These are phyloP conservation scores for Bruguiera hainesii DNA, from an alignment of 441 rosid species.

Conservation along the genomic window DNA sequence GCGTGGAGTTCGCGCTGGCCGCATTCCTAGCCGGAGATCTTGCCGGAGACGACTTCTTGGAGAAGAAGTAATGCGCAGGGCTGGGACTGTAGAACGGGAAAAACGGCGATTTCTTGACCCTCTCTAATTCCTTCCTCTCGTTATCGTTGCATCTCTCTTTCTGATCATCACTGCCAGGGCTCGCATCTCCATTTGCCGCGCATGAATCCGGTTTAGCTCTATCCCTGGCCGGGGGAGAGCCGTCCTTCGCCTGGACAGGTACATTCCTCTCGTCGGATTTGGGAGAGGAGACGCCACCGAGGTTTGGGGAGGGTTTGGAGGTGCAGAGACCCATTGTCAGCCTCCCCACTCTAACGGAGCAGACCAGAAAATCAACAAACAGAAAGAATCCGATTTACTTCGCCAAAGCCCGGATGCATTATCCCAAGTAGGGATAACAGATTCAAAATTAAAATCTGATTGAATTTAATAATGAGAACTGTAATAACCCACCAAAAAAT, in stretches of 20 bases:
- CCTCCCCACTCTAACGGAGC: slow-evolving; percentile 22
- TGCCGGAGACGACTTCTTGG: slow-evolving; percentile 84
- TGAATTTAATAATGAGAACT: not conserved
- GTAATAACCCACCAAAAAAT: not conserved
- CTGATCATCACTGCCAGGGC: slow-evolving; percentile 16
- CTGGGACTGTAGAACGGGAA: slow-evolving; percentile 88
- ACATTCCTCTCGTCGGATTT: slow-evolving; percentile 21
- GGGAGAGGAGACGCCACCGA: slow-evolving; percentile 30
- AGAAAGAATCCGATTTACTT: not conserved
- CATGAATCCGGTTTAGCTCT: slow-evolving; percentile 28
- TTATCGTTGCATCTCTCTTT: slow-evolving; percentile 1
- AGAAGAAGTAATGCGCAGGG: slow-evolving; percentile 85
- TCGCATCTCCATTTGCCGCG: slow-evolving; percentile 25
- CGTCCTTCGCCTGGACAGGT: slow-evolving; percentile 21
- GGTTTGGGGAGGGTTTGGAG: slow-evolving; percentile 59
- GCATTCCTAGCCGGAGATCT: slow-evolving; percentile 68
- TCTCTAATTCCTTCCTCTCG: slow-evolving; percentile 22
- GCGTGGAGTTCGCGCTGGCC: slow-evolving; percentile 62
- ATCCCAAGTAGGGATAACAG: not conserved
- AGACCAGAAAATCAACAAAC: not conserved
- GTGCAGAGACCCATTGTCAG: slow-evolving; percentile 74
- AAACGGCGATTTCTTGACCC: slow-evolving; percentile 72
- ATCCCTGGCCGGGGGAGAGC: slow-evolving; percentile 11
- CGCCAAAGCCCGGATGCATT: slow-evolving; percentile 6
- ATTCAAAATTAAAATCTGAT: not conserved